These are phyloP conservation scores for Tuber umbilicatum DNA, from an alignment of 495 filamentous ascomycete species.

Conservation along the genomic window DNA sequence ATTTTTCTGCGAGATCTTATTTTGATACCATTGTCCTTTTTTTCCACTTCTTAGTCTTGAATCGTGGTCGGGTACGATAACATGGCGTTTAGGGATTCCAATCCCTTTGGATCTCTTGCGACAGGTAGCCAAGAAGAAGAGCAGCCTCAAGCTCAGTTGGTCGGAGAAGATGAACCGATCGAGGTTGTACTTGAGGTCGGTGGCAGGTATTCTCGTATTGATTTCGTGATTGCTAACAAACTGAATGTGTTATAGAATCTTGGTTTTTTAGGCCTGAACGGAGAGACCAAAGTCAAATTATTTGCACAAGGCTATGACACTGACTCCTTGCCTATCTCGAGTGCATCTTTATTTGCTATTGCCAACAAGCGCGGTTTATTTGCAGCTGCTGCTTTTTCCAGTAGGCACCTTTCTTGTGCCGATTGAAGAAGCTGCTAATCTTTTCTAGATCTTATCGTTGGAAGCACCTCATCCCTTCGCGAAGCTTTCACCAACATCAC, in stretches of 20 bases:
- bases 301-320: conserved; percentile 73
- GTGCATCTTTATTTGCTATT: conserved; percentile 76
- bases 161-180: conserved; percentile 43
- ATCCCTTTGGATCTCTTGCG: conserved; percentile 30
- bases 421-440: background rate
- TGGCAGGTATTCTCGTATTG: conserved; percentile 6
- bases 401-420: conserved; percentile 19
- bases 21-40: background rate
- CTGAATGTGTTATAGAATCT: conserved; percentile 52
- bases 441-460: conserved; percentile 55
- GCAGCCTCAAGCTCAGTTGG: conserved; percentile 32
- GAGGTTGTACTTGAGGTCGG: conserved; percentile 51
- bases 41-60: background rate
- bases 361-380: conserved; percentile 73
- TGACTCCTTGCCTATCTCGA: conserved; percentile 65
- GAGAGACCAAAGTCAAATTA: conserved; percentile 73
- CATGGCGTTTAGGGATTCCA: conserved; percentile 34
- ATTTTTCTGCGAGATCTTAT: background rate
- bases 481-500: conserved; percentile 61
- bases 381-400: conserved; percentile 77
- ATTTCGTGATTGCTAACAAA: conserved; percentile 15
- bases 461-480: conserved; percentile 69
- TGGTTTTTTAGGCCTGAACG: conserved; percentile 70
- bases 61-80: background rate
- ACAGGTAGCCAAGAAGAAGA: conserved; percentile 18